Evolutionary conservation across 768 basidiomycete genomes (phyloP), one percentile per base, ranked within the genome.

Genomic region (Pleurotus platypus): DNA sequence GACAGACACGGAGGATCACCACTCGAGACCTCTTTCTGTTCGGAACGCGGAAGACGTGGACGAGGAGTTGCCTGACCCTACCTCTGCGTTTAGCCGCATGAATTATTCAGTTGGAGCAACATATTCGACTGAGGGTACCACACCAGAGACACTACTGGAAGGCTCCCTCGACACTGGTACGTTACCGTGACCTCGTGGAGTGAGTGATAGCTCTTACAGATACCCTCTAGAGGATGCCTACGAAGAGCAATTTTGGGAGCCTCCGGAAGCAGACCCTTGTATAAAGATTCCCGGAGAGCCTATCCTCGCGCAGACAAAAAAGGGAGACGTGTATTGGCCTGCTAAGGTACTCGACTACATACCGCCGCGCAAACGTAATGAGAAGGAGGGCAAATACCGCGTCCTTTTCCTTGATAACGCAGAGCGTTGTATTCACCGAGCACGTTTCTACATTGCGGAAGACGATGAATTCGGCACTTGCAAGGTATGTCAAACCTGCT

Each of bases 231-330:
- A 62, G 35, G 1, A 59, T 43, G 49, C 51, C 30, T 35, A 35
- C 30, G 8, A 35, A 35, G 30, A 35, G 8, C 30, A 63, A 37
- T 55, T 46, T 2, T 78, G 71, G 75, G 70, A 71, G 1, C 75
- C 78, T 8, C 78, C 78, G 4, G 74, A 70, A 13, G 68, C 74
- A 2, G 84, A 89, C 60, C 69, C 70, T 3, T 67, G 72, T 0
- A 72, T 87, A 20, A 68, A 78, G 13, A 81, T 90, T 38, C 88
- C 87, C 2, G 90, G 87, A 2, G 89, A 91, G 66, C 67, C 84
- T 0, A 71, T 90, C 2, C 72, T 90, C 11, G 85, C 85, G 5
- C 66, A 72, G 20, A 79, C 77, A 2, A 69, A 61, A 43, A 35
- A 35, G 30, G 30, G 30, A 35, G 69, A 69, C 55, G 64, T 61